Percentiles rank a stretch among this genome's conserved stretches.
phyloP scores from a whole-genome alignment of 2,329 filamentous ascomycete genomes.

The Incumbomyces lentus region DNA sequence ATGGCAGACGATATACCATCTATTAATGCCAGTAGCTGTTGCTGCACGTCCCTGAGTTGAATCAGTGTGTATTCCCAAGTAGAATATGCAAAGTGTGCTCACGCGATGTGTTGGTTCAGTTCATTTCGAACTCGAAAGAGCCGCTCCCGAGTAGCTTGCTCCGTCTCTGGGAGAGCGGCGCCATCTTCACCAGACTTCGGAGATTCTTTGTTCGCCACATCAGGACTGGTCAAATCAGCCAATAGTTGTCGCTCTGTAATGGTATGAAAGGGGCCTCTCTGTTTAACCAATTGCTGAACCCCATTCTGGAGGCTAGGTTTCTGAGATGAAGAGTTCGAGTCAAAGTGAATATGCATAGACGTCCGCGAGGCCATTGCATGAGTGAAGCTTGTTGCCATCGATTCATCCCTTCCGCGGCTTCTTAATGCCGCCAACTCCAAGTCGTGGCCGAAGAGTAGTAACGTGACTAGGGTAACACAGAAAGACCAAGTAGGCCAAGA shows the following conservation, averaged over 20 bases:
- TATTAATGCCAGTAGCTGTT: constrained; percentile 52
- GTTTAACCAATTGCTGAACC: constrained; percentile 55
- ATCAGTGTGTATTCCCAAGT: constrained; percentile 5
- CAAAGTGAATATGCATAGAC: background rate
- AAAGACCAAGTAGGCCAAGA: no score
- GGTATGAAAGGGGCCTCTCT: constrained; percentile 72
- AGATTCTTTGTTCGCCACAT: constrained; percentile 37
- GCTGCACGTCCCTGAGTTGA: constrained; percentile 32
- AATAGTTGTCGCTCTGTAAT: constrained; percentile 64
- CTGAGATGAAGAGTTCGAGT: background rate
- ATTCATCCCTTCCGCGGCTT: no score
- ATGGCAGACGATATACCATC: constrained; percentile 76
- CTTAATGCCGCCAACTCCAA: no score
- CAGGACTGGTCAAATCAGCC: constrained; percentile 49
- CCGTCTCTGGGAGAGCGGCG: constrained; percentile 23
- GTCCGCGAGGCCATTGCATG: no score
- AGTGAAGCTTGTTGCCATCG: no score
- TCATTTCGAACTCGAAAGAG: constrained; percentile 36
- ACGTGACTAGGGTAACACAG: no score
- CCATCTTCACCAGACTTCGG: constrained; percentile 24
- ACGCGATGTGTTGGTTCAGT: constrained; percentile 35
- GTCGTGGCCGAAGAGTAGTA: no score
- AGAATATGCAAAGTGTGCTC: constrained; percentile 11
- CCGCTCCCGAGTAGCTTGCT: constrained; percentile 30
- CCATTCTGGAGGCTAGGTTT: background rate